Evolutionary conservation across 2,329 filamentous ascomycete genomes (phyloP).

Genomic region (Cercospora sesami): DNA sequence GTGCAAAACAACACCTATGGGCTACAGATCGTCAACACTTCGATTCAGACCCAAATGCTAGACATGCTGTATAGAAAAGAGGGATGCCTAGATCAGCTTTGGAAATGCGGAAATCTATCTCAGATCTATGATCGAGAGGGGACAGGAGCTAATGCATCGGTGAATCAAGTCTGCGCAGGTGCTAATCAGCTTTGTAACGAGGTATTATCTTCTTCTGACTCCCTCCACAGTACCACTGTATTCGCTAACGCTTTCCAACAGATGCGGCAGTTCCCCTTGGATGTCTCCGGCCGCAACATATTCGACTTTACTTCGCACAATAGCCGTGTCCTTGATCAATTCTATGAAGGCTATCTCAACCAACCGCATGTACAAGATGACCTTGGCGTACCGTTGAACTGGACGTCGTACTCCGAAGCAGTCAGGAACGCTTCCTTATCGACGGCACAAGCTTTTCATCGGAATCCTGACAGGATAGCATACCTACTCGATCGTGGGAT

Average conservation of each 20-base stretch:
- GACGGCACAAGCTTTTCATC: constrained; percentile 53
- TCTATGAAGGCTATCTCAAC: constrained; percentile 52
- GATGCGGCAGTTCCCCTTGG: background rate
- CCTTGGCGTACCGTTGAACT: constrained; percentile 61
- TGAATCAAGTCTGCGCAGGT: constrained; percentile 45
- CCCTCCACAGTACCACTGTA: background rate
- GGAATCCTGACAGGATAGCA: constrained; percentile 51
- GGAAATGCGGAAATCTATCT: constrained; percentile 46
- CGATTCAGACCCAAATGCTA: constrained; percentile 56
- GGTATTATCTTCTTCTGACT: too few species aligned
- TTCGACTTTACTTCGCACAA: constrained; percentile 50
- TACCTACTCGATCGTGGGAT: constrained; percentile 58
- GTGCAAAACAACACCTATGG: constrained; percentile 60
- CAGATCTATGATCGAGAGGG: constrained; percentile 53
- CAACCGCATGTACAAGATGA: constrained; percentile 56
- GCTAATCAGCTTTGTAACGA: constrained; percentile 50
- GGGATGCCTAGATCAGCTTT: constrained; percentile 57
- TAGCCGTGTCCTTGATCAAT: constrained; percentile 40
- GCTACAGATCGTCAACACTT: constrained; percentile 55
- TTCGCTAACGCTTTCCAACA: constrained; percentile 19
- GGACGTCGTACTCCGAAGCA: constrained; percentile 45
- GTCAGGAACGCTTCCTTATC: constrained; percentile 24
- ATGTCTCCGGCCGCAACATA: constrained; percentile 44
- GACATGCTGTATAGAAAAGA: constrained; percentile 52
- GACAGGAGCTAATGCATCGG: constrained; percentile 39